Evolutionary conservation across 176 grass and related monocot genomes (phyloP).

Genomic region (Carex scoparia): DNA sequence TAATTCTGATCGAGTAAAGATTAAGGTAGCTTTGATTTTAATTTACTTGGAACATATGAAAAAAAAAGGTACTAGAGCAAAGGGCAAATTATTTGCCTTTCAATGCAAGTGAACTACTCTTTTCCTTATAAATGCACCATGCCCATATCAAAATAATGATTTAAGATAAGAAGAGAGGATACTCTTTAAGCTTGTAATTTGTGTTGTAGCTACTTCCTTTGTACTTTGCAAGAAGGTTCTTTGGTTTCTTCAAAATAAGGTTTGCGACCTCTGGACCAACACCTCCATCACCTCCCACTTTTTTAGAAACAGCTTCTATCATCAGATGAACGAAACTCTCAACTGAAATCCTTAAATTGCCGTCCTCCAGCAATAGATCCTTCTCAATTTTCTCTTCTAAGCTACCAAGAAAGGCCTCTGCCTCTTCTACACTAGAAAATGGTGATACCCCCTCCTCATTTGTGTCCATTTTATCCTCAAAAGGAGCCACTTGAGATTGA

Average conservation of each 20-base stretch:
- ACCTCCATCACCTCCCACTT: conserved; percentile 38
- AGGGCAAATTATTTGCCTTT: background rate
- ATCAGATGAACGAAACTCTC: conserved; percentile 69
- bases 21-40: background rate
- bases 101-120: background rate
- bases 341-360: conserved; percentile 65
- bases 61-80: background rate
- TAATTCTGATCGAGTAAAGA: background rate
- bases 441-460: conserved; percentile 16
- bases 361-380: conserved; percentile 53
- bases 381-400: conserved; percentile 84
- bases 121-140: conserved; percentile 5
- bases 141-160: background rate
- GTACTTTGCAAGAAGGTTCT: conserved; percentile 66
- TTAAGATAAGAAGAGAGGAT: conserved; percentile 49
- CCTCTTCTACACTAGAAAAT: conserved; percentile 55
- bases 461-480: conserved; percentile 23
- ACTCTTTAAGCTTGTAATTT: conserved; percentile 81
- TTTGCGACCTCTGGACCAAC: conserved; percentile 41
- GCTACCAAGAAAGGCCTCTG: conserved; percentile 57
- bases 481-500: conserved; percentile 34
- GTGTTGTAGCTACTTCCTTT: conserved; percentile 41
- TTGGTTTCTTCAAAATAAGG: conserved; percentile 77
- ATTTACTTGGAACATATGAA: background rate
- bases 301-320: conserved; percentile 47